Evolutionary conservation across 495 filamentous ascomycete species (phyloP), one percentile per base, ranked within the genome.

Genomic region (Neurospora sp.): DNA sequence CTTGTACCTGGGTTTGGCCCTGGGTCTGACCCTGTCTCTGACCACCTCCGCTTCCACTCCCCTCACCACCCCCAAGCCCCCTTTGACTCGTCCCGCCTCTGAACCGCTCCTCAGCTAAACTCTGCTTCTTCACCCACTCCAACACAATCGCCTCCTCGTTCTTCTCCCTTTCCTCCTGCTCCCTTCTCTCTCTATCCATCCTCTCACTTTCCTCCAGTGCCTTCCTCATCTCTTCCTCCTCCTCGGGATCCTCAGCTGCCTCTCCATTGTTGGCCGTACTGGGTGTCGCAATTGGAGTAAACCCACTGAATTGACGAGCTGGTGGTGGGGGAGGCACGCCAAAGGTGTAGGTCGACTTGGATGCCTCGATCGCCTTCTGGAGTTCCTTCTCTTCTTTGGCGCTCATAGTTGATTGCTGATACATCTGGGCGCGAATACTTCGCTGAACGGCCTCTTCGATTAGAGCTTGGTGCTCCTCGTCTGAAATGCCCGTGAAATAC

Each of bases 91-190:
- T 37, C 71, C 18, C 72, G 76, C 74, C 74, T 77, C 44, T 81
- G 78, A 77, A 86, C 74, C 87, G 84, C 71, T 88, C 87, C 81
- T 94, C 92, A 0, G 86, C 85, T 27, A 93, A 76, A 80, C 92
- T 93, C 81, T 93, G 91, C 80, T 88, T 89, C 83, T 89, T 92
- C n/a, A 93, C 85, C 79, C 92, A 92, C 73, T 93, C 90, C 78
- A 94, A 77, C 37, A 94, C 86, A 73, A 92, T 87, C 39, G 92
- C 88, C 77, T 94, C 92, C 80, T 94, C 92, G 0, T 84, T 86
- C 75, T 78, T 85, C 35, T 87, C 77, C 14, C 81, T 82, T 69
- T 81, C 78, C 11, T 82, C 53, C 69, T 85, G 78, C 46, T 80
- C 79, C 4, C 80, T 70, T 39, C 82, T 78, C 65, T 83, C 78